Evolutionary conservation across 2,329 filamentous ascomycete genomes (phyloP).

Genomic region (Albifimbria verrucaria): DNA sequence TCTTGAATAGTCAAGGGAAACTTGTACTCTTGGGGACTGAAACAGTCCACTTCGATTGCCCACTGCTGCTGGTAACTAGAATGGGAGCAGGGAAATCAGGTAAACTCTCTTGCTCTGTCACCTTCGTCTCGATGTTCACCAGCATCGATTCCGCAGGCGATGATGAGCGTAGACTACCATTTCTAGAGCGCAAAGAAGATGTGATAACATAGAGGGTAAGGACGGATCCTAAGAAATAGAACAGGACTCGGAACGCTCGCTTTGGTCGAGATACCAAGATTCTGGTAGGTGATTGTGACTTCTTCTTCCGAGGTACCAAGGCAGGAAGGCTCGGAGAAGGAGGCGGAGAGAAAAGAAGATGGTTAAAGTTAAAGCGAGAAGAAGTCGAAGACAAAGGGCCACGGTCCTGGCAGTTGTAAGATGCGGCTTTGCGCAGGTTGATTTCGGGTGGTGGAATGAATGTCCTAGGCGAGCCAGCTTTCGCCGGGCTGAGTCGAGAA

Average conservation of each 20-base stretch:
- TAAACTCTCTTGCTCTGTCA: conserved; percentile 63
- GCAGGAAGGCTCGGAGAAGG: conserved; percentile 70
- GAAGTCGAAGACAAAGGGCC: conserved; percentile 56
- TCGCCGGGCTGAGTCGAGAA: neutral
- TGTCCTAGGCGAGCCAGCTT: conserved; percentile 35
- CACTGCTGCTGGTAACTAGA: conserved; percentile 62
- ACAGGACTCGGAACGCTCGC: conserved; percentile 52
- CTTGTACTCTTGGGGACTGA: conserved; percentile 62
- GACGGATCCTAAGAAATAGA: conserved; percentile 50
- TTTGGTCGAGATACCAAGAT: conserved; percentile 47
- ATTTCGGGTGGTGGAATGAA: conserved; percentile 53
- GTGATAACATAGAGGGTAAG: conserved; percentile 47
- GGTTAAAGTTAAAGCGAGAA: conserved; percentile 63
- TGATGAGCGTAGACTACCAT: neutral
- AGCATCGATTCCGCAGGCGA: conserved; percentile 19
- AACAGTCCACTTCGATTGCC: conserved; percentile 73
- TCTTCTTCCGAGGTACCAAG: conserved; percentile 62
- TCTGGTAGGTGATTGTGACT: conserved; percentile 45
- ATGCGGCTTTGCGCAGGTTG: conserved; percentile 56
- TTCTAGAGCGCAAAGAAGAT: conserved; percentile 25
- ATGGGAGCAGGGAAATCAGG: conserved; percentile 72
- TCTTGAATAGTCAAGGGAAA: conserved; percentile 67
- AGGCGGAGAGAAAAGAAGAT: conserved; percentile 63
- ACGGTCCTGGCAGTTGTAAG: conserved; percentile 53
- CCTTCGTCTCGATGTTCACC: conserved; percentile 52